Evolutionary conservation across 1,139 yeast genomes (phyloP).

Genomic region (Blastobotrys raffinosifermentans): DNA sequence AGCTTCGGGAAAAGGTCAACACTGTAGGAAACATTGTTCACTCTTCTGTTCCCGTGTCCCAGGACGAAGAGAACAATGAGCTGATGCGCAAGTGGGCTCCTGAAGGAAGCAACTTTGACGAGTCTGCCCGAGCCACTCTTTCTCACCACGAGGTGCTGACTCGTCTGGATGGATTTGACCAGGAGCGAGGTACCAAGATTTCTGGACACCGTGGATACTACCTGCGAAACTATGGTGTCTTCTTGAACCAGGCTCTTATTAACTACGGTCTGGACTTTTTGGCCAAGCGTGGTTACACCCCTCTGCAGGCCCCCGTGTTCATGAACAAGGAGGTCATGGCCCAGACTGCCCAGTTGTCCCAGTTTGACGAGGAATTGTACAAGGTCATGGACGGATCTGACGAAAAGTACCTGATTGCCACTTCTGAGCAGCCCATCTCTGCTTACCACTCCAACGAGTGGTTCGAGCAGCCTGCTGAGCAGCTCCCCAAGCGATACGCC

Average conservation of each 20-base stretch:
- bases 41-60: constrained; percentile 78
- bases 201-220: constrained; percentile 99
- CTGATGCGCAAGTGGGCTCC: constrained; percentile 87
- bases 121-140: constrained; percentile 62
- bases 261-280: constrained; percentile 89
- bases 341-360: constrained; percentile 95
- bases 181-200: constrained; percentile 96
- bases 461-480: constrained; percentile 97
- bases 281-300: constrained; percentile 72
- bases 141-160: constrained; percentile 95
- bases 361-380: constrained; percentile 95
- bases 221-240: constrained; percentile 90
- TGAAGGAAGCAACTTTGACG: constrained; percentile 45
- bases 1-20: constrained; percentile 73
- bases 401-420: constrained; percentile 95
- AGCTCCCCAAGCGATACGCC: constrained; percentile 87
- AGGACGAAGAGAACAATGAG: constrained; percentile 87
- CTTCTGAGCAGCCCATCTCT: constrained; percentile 98
- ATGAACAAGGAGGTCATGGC: constrained; percentile 99
- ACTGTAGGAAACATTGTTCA: constrained; percentile 92
- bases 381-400: constrained; percentile 96
- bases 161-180: constrained; percentile 95
- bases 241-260: constrained; percentile 94
- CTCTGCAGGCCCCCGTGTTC: constrained; percentile 98
- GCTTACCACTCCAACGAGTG: constrained; percentile 98